Percentiles rank a stretch among this genome's conserved stretches.
phyloP scores from a whole-genome alignment of 2,329 filamentous ascomycete species.

The Volutella citrinella region DNA sequence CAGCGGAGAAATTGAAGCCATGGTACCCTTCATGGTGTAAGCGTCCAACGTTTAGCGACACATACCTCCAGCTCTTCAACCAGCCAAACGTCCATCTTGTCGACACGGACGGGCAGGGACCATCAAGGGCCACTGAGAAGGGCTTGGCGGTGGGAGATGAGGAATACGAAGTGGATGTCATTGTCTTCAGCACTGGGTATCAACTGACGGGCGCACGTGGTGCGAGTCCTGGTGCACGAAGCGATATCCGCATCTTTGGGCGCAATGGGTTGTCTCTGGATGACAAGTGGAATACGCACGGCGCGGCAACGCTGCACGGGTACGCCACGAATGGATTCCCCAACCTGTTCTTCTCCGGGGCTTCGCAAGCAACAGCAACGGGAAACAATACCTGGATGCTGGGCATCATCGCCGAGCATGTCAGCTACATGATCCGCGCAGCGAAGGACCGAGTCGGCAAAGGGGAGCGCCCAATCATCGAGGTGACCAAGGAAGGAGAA shows the following conservation, averaged over 20 bases:
- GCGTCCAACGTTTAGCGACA: conserved; percentile 59
- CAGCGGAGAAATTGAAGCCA: conserved; percentile 51
- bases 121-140: background rate
- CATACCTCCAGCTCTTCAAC: conserved; percentile 59
- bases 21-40: conserved; percentile 65
- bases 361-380: conserved; percentile 16
- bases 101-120: conserved; percentile 39
- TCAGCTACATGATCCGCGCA: no score
- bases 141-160: background rate
- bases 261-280: conserved; percentile 41
- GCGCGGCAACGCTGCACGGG: conserved; percentile 51
- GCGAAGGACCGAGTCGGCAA: conserved; percentile 6
- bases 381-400: no score
- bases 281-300: conserved; percentile 43
- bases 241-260: conserved; percentile 35
- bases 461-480: conserved; percentile 28
- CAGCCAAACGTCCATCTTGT: conserved; percentile 53
- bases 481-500: conserved; percentile 44
- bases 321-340: conserved; percentile 47
- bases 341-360: conserved; percentile 49
- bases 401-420: no score
- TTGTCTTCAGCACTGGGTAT: conserved; percentile 34
- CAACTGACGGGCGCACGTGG: conserved; percentile 32
- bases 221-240: conserved; percentile 17
- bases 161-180: conserved; percentile 3